Evolutionary conservation across 1,284 basidiomycete species (phyloP).

Genomic region (Heterobasidion irregulare): DNA sequence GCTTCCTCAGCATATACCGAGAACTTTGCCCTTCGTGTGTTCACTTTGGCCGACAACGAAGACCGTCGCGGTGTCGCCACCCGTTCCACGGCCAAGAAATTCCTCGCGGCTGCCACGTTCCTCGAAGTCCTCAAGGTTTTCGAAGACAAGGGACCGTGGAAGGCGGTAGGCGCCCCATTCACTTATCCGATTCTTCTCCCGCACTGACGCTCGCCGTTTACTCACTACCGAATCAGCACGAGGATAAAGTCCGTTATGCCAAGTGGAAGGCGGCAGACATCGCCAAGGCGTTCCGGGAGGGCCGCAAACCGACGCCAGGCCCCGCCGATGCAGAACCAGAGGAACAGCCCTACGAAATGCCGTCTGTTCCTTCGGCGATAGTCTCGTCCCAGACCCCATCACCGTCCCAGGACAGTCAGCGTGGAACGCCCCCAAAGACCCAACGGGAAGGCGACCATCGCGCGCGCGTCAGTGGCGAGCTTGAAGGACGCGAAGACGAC

Average conservation of each 20-base stretch:
- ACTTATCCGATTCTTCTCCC: not conserved
- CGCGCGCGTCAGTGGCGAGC: constrained; percentile 17
- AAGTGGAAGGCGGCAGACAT: constrained; percentile 94
- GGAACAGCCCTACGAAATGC: constrained; percentile 11
- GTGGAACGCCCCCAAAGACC: no score
- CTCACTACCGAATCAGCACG: constrained; percentile 35
- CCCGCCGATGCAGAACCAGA: constrained; percentile 38
- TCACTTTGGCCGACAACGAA: constrained; percentile 85
- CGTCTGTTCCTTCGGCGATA: not conserved
- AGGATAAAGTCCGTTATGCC: constrained; percentile 78
- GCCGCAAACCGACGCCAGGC: constrained; percentile 63
- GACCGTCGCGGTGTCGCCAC: constrained; percentile 74
- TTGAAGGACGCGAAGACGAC: constrained; percentile 11
- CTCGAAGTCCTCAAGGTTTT: constrained; percentile 78
- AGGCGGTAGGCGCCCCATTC: constrained; percentile 7
- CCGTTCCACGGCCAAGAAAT: constrained; percentile 82
- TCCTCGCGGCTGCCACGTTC: constrained; percentile 83
- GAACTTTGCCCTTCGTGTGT: constrained; percentile 89
- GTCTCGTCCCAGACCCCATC: not conserved
- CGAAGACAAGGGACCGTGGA: constrained; percentile 24
- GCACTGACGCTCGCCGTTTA: not conserved
- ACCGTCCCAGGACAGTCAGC: not conserved
- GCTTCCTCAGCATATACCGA: constrained; percentile 87
- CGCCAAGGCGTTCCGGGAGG: constrained; percentile 83
- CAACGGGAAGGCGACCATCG: not conserved